phyloP scores from a whole-genome alignment of 73 alveolate species.

The Paramecium bursaria region DNA sequence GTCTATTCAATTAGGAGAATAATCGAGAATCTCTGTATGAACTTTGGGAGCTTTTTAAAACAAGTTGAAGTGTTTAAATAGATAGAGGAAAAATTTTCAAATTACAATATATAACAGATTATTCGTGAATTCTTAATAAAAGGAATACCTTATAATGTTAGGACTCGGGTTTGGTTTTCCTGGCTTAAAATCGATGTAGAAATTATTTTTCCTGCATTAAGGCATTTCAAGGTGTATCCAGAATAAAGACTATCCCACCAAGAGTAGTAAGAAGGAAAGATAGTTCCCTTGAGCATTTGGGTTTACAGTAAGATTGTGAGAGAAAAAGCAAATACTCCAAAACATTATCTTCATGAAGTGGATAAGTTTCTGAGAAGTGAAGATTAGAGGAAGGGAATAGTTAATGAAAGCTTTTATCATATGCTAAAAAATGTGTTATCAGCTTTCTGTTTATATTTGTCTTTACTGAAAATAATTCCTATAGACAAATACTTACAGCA shows the following conservation, averaged over 20 bases:
- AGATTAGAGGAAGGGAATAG: conserved; percentile 46
- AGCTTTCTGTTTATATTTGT: background rate
- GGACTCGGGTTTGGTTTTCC: no score
- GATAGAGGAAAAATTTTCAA: no score
- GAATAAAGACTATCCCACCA: background rate
- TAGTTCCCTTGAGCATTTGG: background rate
- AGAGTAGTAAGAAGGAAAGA: background rate
- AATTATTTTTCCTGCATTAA: no score
- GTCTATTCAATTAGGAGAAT: background rate
- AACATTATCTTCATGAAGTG: background rate
- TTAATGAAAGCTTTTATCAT: conserved; percentile 44
- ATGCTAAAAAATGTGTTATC: conserved; percentile 1
- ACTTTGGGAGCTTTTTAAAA: no score
- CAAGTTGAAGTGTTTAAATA: no score
- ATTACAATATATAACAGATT: no score
- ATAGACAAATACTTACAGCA: conserved; percentile 8
- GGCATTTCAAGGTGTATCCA: background rate
- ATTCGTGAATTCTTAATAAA: no score
- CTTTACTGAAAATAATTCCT: background rate
- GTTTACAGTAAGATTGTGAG: background rate
- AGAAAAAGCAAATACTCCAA: background rate
- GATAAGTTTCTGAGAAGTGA: conserved; percentile 7
- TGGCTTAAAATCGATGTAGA: no score
- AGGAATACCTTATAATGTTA: no score
- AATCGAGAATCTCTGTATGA: conserved; percentile 6